Evolutionary conservation across 2,329 filamentous ascomycete genomes (phyloP), one percentile per base, ranked within the genome.

Genomic region (Blastomyces gilchristii): DNA sequence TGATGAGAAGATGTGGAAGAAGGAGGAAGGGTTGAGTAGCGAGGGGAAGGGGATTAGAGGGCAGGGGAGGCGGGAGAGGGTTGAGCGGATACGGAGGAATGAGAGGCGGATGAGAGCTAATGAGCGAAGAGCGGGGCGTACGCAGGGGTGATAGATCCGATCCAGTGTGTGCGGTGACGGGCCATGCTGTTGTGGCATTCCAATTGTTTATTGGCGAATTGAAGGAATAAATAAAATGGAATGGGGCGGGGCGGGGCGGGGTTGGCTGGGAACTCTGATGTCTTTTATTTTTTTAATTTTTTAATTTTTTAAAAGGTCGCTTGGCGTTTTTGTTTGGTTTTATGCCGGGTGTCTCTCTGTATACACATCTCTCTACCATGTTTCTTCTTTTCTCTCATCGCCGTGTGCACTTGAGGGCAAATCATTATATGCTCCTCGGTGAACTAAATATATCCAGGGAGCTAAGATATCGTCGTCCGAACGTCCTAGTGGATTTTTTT

Each of bases 1-100:
- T 62, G 88, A 96, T 72, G 85, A 88, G 72, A 85, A 88, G 73
- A 83, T 84, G 71, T 87, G 88, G 75, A 85, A 87, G 74, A 85
- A 85, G 73, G 87, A 90, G 43, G 79, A 79, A 45, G 79, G 73
- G 71, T 69, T 61, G 68, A 79, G 81, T 72, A 77, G 78, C 61
- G 69, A 77, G 66, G 84, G 87, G 76, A 82, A 87, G 45, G 78
- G 79, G 80, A 62, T 85, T 83, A 64, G 87, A 83, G 74, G 87
- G 79, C 68, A 83, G 85, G 74, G 83, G 78, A 71, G 86, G 81
- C 75, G 84, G 70, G 90, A 93, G 77, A 82, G 81, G 68, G 83
- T 89, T 70, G 86, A 85, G 75, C 81, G 86, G 68, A 90, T 85
- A 68, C 76, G 75, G 68, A 71, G 78, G 41, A 79, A 89, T 74